Conservation (phyloP, 2,329 filamentous ascomycete genomes). For the Cladosporium sp. region DNA sequence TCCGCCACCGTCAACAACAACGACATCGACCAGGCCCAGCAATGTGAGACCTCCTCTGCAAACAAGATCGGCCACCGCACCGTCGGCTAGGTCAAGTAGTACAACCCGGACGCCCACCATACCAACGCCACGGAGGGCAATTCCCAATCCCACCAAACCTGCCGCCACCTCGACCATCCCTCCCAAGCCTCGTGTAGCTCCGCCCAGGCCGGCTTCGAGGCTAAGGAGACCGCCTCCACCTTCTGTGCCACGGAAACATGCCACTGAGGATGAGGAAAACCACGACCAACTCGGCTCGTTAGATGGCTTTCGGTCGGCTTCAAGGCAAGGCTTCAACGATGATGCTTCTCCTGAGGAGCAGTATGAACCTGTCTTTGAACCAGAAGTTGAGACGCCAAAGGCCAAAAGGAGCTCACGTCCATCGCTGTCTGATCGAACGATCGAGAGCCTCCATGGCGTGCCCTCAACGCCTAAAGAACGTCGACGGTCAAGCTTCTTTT, state of each 20-base stretch:
- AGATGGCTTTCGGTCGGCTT: slow-evolving; percentile 47
- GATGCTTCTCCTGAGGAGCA: slow-evolving; percentile 14
- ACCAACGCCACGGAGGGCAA: slow-evolving; percentile 18
- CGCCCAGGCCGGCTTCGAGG: slow-evolving; percentile 9
- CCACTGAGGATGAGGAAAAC: slow-evolving; percentile 34
- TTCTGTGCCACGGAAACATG: background rate
- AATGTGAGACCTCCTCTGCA: slow-evolving; percentile 22
- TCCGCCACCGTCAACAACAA: background rate
- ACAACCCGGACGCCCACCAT: slow-evolving; percentile 12
- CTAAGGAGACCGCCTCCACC: slow-evolving; percentile 18
- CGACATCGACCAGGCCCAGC: slow-evolving; percentile 10
- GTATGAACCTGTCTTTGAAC: slow-evolving; percentile 15
- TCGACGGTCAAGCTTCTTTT: slow-evolving; percentile 73
- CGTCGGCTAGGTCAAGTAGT: slow-evolving; percentile 13
- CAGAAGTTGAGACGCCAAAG: slow-evolving; percentile 12
- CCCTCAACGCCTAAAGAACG: slow-evolving; percentile 74
- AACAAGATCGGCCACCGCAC: slow-evolving; percentile 20
- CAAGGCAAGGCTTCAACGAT: slow-evolving; percentile 38
- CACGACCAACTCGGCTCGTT: slow-evolving; percentile 47
- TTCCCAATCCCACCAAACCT: slow-evolving; percentile 24
- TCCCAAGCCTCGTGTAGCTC: slow-evolving; percentile 15
- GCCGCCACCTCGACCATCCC: slow-evolving; percentile 11
- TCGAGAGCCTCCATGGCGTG: slow-evolving; percentile 78
- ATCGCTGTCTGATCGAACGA: slow-evolving; percentile 79
- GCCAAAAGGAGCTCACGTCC: slow-evolving; percentile 46